Evolutionary conservation across 345 rosid species (phyloP), one percentile per base, ranked within the genome.

Genomic region (Iberis pinnata): DNA sequence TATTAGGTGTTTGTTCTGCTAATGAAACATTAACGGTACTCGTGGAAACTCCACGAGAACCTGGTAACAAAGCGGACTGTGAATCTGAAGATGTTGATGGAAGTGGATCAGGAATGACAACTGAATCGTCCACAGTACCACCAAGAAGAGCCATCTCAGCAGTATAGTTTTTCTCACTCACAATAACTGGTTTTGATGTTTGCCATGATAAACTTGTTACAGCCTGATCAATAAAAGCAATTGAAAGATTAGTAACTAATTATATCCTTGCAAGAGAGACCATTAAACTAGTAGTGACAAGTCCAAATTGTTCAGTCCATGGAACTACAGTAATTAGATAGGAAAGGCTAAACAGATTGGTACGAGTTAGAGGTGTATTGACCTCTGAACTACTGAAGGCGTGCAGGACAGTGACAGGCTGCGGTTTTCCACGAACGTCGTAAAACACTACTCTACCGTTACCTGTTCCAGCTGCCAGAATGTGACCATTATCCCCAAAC

Each of bases 131-230:
- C 65, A 71, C 77, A 47, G 86, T 67, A 56, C 82, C 86, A 63
- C 99, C 99, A 58, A 92, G 63, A 72, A 92, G 95, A 77, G 86
- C 97, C 70, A 78, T 81, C 77, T 88, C 99, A 29, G 84, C 71
- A 38, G 77, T 73, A 71, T 85, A 82, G 59, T 53, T 80, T 72
- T 73, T 81, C 73, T 93, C 97, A 68, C 83, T 86, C 52, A 93
- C 83, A 48, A 70, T 49, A 52, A 80, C 78, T 53, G 97, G 87
- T 80, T 88, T 88, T 56, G 87, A 83, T 78, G 95, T 86, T 75
- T 93, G 97, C 97, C 95, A 93, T 73, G 95, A 81, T 65, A 93
- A 80, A 76, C 97, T 86, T 43, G 95, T 70, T 58, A 93, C 92
- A 40, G 88, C 97, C 99, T 93, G 78, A 63, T 49, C 18, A 39